Evolutionary conservation across 2,329 filamentous ascomycete genomes (phyloP).

Genomic region (Monilinia vaccinii-corymbosi): DNA sequence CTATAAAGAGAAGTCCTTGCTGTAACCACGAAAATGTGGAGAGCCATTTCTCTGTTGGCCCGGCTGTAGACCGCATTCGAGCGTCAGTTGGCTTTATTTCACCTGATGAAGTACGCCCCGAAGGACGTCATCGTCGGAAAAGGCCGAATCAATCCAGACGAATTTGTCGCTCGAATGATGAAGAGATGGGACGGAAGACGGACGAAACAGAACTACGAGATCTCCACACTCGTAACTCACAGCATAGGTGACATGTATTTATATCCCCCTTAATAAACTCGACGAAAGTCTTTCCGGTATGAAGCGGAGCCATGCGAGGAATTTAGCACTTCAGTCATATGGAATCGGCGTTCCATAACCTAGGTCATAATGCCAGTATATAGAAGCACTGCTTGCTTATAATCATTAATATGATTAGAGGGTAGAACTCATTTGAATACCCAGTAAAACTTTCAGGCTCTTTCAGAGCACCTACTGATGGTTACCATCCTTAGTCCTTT

Average conservation of each 20-base stretch:
- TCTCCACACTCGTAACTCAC: background rate
- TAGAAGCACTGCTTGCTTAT: background rate
- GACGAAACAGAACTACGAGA: slow-evolving; percentile 10
- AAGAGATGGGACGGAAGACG: slow-evolving; percentile 2
- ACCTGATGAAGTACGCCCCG: background rate
- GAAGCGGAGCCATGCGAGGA: background rate
- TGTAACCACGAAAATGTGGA: slow-evolving; percentile 54
- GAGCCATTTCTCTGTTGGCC: slow-evolving; percentile 61
- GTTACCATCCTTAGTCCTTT: background rate
- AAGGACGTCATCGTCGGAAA: background rate
- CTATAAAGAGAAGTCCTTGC: slow-evolving; percentile 66
- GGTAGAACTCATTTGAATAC: background rate
- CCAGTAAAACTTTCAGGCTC: background rate
- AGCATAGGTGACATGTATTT: background rate
- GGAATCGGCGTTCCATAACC: background rate
- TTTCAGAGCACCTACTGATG: background rate
- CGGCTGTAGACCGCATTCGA: slow-evolving; percentile 48
- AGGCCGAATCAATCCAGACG: background rate
- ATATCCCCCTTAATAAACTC: background rate
- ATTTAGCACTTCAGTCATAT: background rate
- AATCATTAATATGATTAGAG: slow-evolving; percentile 1
- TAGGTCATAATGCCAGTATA: background rate
- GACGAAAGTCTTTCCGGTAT: too few relatives aligned
- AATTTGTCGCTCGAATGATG: background rate
- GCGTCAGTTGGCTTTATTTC: slow-evolving; percentile 13